A percentile compares a stretch with the other conserved stretches of the same genome.
phyloP scores from a whole-genome alignment of 768 basidiomycete genomes.

The Coprinopsis sp. region DNA sequence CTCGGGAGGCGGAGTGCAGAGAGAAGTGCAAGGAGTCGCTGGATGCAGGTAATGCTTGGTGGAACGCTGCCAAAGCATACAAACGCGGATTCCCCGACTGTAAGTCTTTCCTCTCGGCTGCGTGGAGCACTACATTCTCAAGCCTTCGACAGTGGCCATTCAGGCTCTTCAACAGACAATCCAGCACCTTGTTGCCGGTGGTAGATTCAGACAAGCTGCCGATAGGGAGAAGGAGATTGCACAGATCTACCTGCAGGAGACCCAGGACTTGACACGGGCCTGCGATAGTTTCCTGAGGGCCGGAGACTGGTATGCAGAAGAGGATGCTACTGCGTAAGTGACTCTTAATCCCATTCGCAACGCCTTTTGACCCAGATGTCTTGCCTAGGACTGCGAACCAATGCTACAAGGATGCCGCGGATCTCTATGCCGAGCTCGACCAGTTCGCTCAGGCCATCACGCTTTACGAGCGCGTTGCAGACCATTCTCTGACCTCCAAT shows the following conservation, averaged over 20 bases:
- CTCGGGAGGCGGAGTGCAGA: conserved; percentile 91
- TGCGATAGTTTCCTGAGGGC: conserved; percentile 90
- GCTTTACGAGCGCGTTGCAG: conserved; percentile 87
- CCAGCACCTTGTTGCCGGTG: conserved; percentile 71
- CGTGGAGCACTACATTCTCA: conserved; percentile 8
- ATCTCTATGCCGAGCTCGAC: conserved; percentile 86
- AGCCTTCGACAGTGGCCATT: conserved; percentile 66
- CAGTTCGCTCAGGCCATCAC: conserved; percentile 82
- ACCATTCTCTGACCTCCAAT: conserved; percentile 70
- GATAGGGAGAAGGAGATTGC: conserved; percentile 98
- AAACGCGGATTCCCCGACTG: conserved; percentile 84
- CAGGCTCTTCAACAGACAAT: conserved; percentile 84
- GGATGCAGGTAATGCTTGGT: conserved; percentile 98
- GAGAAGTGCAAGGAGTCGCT: conserved; percentile 83
- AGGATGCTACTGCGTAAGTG: conserved; percentile 92
- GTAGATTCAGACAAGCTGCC: conserved; percentile 95
- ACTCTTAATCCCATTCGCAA: conserved; percentile 1
- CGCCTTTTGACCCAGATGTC: background rate
- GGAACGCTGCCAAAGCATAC: conserved; percentile 96
- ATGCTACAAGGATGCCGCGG: conserved; percentile 95
- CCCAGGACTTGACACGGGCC: conserved; percentile 74
- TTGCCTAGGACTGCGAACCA: conserved; percentile 80
- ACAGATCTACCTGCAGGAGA: conserved; percentile 84
- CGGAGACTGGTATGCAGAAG: conserved; percentile 96
- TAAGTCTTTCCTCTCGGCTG: conserved; percentile 35